A percentile compares a stretch with the other conserved stretches of the same genome.
These are phyloP conservation scores for Aureobasidium sp. DNA, from an alignment of 2,329 filamentous ascomycete species.

Conservation along the genomic window DNA sequence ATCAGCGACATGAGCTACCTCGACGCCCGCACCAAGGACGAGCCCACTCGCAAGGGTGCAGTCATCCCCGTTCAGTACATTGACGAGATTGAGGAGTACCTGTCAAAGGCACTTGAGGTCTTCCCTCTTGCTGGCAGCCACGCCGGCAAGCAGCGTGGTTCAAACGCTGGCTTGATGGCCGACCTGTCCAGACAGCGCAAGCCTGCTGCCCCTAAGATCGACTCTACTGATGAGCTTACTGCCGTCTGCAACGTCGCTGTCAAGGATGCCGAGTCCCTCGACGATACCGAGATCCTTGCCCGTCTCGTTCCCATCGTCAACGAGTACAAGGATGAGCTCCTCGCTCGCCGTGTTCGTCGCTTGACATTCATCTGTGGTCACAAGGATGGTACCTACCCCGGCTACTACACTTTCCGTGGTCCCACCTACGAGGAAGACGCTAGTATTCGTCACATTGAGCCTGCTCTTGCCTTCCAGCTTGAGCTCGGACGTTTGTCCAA, in stretches of 20 bases:
- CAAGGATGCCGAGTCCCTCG: constrained; percentile 72
- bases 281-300: constrained; percentile 70
- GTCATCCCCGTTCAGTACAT: constrained; percentile 90
- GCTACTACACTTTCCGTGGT: constrained; percentile 97
- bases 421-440: constrained; percentile 82
- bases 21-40: constrained; percentile 56
- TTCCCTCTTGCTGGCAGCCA: constrained; percentile 48
- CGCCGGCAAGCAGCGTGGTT: constrained; percentile 38
- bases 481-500: constrained; percentile 89
- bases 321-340: constrained; percentile 74
- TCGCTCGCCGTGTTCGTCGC: constrained; percentile 73
- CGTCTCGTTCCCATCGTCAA: constrained; percentile 70
- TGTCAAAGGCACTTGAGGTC: constrained; percentile 74
- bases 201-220: constrained; percentile 37
- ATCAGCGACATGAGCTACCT: constrained; percentile 96
- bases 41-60: constrained; percentile 82
- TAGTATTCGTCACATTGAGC: constrained; percentile 95
- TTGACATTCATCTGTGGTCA: constrained; percentile 95
- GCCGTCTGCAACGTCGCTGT: constrained; percentile 90
- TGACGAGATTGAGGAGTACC: constrained; percentile 83
- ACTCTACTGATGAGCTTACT: constrained; percentile 67
- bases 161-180: constrained; percentile 35
- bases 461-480: constrained; percentile 95
- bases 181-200: constrained; percentile 35
- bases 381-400: constrained; percentile 87